Evolutionary conservation across 345 rosid genomes (phyloP), one percentile per base, ranked within the genome.

Genomic region (Mercurialis annua): DNA sequence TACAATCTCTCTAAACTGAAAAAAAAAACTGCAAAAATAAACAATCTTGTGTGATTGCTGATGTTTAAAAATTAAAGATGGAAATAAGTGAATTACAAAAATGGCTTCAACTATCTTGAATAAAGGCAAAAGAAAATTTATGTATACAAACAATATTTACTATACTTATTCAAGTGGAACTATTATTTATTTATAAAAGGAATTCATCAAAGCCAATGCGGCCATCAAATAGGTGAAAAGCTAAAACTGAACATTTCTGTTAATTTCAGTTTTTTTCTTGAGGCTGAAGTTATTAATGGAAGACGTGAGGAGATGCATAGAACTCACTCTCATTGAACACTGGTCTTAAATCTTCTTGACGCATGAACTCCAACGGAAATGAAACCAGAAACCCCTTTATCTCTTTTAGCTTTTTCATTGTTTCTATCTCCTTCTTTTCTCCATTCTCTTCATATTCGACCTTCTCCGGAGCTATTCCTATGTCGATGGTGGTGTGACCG

Each of bases 321-420:
- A 89, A 93, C 71, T 90, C 98, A 29, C 87, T 64, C 82, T 90
- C 98, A n/a, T 59, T 85, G 49, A 93, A 83, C 26, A 68, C 76
- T 0, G 98, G 97, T 74, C 92, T 80, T 56, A 93, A 77, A 77
- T 93, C 85, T 87, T 90, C 87, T 60, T 86, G 78, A 52, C 83
- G 69, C 94, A 90, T 87, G 85, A 93, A 93, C 65, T 89, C 83
- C 71, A 90, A 78, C 0, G 98, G 98, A 67, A 93, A 89, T 31
- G 80, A 74, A 72, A 93, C 98, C 21, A 90, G 89, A 73, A 80
- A 82, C 6, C 96, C 98, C 75, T 75, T 81, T 55, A 89, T 71
- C 26, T 66, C 73, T 59, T 82, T 77, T 51, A 93, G 21, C 74
- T 66, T 80, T 46, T 85, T 90, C 80, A 79, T 78, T 12, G 90